A percentile compares a stretch with the other conserved stretches of the same genome.
Evolutionary conservation across 345 rosid species (phyloP).

Genomic region (Boechera stricta): DNA sequence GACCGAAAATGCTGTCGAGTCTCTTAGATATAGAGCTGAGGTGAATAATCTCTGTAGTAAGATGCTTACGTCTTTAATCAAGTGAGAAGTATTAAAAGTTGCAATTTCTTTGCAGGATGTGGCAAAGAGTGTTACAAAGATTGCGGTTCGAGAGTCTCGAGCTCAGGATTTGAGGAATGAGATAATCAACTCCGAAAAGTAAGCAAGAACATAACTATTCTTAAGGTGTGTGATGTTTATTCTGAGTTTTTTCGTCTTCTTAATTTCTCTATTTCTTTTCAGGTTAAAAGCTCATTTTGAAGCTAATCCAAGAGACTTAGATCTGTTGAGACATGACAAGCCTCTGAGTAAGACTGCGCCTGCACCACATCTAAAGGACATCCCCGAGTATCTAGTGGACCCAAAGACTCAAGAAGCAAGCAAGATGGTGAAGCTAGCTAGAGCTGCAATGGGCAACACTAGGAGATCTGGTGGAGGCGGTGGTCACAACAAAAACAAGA

Average conservation of each 20-base stretch:
- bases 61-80: background rate
- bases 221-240: background rate
- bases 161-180: conserved; percentile 94
- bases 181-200: conserved; percentile 91
- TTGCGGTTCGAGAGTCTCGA: conserved; percentile 82
- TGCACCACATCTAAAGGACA: conserved; percentile 69
- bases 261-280: background rate
- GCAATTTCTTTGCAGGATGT: conserved; percentile 62
- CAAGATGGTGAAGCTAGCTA: conserved; percentile 79
- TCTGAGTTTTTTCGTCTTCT: background rate
- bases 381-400: conserved; percentile 82
- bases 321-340: conserved; percentile 86
- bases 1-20: conserved; percentile 83
- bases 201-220: conserved; percentile 44
- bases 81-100: conserved; percentile 6
- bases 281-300: conserved; percentile 94
- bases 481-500: conserved; percentile 52
- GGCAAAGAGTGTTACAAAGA: conserved; percentile 87
- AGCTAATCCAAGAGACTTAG: conserved; percentile 83
- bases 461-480: conserved; percentile 41
- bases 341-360: conserved; percentile 69
- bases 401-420: conserved; percentile 78
- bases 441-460: conserved; percentile 83
- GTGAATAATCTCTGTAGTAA: conserved; percentile 45
- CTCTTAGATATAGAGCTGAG: conserved; percentile 91